Evolutionary conservation across 2,329 filamentous ascomycete genomes (phyloP), one percentile per base, ranked within the genome.

Genomic region (Claviceps lovelessii): DNA sequence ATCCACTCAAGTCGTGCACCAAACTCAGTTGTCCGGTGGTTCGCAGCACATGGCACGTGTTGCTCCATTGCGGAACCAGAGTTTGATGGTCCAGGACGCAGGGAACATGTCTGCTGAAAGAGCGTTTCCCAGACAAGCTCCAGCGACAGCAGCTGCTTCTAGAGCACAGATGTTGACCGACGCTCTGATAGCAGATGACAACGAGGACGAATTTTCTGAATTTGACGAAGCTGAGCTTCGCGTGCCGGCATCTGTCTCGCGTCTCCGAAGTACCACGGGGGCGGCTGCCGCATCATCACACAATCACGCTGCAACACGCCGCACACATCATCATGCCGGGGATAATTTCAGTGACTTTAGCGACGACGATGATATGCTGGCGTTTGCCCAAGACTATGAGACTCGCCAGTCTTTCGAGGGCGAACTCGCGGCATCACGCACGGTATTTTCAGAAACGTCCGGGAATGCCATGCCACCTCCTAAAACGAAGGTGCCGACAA

Each of bases 321-420:
- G 56, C 9, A 28, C 49, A 9, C 58, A 63, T 47, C 64, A 61
- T 46, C 64, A 61, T 46, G 55, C 58, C 29, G 60, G 60, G 37
- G 67, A 70, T 51, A 65, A 70, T 52, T 73, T 71, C 56, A 75
- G 72, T 59, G 74, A 76, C 53, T 76, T 76, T 54, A 73, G 72
- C 55, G 74, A 78, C 47, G 75, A 76, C 55, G 69, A 73, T 52
- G 75, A 75, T 46, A 76, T 80, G 71, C 65, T 78, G 35, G 76
- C 74, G 33, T 69, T 77, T 54, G 77, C 75, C 11, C 70, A 79
- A 57, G 70, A 76, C 58, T 72, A 76, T 42, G 77, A 79, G 58
- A 67, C 67, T 57, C 68, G 67, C 17, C 70, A 74, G 50, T 66
- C 62, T 59, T 23, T 56, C 55, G 61, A 53, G 37, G 56, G 53